These are phyloP conservation scores for Tricholoma bakamatsutake DNA, from an alignment of 768 basidiomycete species.

Conservation along the genomic window DNA sequence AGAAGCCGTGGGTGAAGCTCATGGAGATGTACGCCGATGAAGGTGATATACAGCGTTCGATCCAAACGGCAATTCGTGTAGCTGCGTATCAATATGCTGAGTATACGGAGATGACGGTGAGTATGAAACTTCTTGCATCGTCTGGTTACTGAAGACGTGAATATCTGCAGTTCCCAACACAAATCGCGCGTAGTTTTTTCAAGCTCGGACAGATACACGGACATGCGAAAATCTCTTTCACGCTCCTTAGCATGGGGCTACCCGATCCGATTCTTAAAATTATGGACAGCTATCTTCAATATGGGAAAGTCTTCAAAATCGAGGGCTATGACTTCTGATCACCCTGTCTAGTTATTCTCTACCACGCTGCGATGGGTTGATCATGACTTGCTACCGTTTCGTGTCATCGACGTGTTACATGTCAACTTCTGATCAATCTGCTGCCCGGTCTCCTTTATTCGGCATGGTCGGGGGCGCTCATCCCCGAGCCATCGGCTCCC, in stretches of 20 bases:
- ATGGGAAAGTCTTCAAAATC: slow-evolving; percentile 83
- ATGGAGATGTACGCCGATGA: slow-evolving; percentile 98
- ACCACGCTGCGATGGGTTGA: background rate
- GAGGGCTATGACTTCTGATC: slow-evolving; percentile 76
- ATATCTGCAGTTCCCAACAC: slow-evolving; percentile 69
- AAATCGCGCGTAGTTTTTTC: slow-evolving; percentile 86
- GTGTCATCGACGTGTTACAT: background rate
- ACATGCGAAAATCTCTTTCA: slow-evolving; percentile 89
- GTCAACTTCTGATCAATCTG: background rate
- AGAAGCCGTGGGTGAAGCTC: slow-evolving; percentile 90
- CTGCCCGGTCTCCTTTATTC: no score
- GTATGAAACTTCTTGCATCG: slow-evolving; percentile 23
- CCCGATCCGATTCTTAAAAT: slow-evolving; percentile 87
- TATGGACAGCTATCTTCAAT: slow-evolving; percentile 88
- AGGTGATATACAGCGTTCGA: slow-evolving; percentile 82
- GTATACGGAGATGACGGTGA: slow-evolving; percentile 82
- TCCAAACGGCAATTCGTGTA: slow-evolving; percentile 90
- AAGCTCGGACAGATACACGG: slow-evolving; percentile 92
- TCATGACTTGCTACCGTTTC: background rate
- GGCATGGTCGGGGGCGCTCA: no score
- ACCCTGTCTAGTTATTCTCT: background rate
- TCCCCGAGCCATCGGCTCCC: no score
- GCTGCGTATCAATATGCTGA: slow-evolving; percentile 91
- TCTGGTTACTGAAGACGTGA: slow-evolving; percentile 3
- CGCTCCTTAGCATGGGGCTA: slow-evolving; percentile 89